Evolutionary conservation across 108 stramenopile species (phyloP), one percentile per base, ranked within the genome.

Genomic region (Cyclotella atomus): DNA sequence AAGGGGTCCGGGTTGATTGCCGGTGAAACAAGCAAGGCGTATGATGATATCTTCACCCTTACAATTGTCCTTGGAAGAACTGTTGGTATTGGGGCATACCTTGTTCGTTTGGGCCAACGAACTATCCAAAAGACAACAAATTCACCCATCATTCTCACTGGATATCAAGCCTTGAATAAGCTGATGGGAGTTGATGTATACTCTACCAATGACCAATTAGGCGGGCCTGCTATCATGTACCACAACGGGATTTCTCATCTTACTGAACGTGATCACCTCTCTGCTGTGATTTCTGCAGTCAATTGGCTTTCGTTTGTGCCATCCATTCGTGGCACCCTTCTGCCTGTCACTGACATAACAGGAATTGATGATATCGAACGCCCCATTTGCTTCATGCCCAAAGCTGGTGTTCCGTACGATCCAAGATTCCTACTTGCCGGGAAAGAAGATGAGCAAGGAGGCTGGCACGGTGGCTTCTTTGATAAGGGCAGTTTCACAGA

Each of bases 21-120:
- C 38, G 99, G 99, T 24, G 99, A 99, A 84, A 99, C 99, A 7
- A 89, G 96, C 68, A 53, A 74, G 30, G 98, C 99, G 24, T 99
- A 99, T 81, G 78, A 97, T 29, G 96, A 98, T 34, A 91, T 95
- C 66, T 99, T 99, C 88, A 99, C 99, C 23, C 82, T 99, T 79
- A 98, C 98, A 2, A 83, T 96, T 73, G 98, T 97, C 5, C 88
- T 96, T 12, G 96, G 97, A 56, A 84, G 98, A 71, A 97, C 95
- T 34, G 99, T 99, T 14, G 99, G 99, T 43, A 99, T 99, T 72
- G 99, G 99, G 20, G 99, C 99, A n/a, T 99, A 99, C 81, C 89
- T 99, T 9, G 97, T 98, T 27, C 91, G 99, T 50, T 87, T 99
- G 28, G 98, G 98, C 33, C 99, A 99, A 70, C 85, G 99, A 30